Base-by-base conservation (phyloP, 331 rosid genomes). In the Acacia pycnantha region DNA sequence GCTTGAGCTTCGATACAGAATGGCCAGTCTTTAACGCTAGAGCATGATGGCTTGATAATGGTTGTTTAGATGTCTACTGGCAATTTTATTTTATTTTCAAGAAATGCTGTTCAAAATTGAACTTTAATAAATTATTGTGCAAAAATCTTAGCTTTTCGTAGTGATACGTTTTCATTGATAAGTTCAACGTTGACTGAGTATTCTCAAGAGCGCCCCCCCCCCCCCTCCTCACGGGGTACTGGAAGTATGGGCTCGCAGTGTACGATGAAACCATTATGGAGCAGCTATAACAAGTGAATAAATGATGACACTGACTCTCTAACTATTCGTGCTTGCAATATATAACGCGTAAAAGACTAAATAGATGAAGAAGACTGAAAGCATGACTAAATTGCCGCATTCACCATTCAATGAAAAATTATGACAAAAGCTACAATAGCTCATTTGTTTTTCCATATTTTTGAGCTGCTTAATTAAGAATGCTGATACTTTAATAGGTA, bases 401-500 rank as follows among this genome's bases (percentile, higher is more conserved):
- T 27, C 41, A 13, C n/a, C 40, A 61, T 12, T 61, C 37, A 11
- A 5, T 61, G 37, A 27, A 61, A 24, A 4, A 24, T 26, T 37
- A 19, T 43, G 33, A 31, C 29, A 64, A 35, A 64, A 65, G 70
- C 48, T 74, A 51, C 33, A 48, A 73, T 46, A 11, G 4, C n/a
- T 81, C 33, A 2, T 16, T 68, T 37, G 6, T 35, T 18, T 76
- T 72, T 9, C 48, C 29, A 56, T 6, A 58, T 1, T 14, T 43
- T 72, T 70, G 62, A 69, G 76, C 58, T 27, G 18, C 67, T 79
- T 41, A 31, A 8, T 79, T 51, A 37, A 35, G 61, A 50, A 81
- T 79, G 74, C n/a, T 0, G 40, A 59, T 82, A 73, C 76, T 81
- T 87, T n/a, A 9, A 73, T 74, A 95, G 98, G 92, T 93, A 19